phyloP scores from a whole-genome alignment of 2,329 filamentous ascomycete genomes.

The Xylaria sp. region DNA sequence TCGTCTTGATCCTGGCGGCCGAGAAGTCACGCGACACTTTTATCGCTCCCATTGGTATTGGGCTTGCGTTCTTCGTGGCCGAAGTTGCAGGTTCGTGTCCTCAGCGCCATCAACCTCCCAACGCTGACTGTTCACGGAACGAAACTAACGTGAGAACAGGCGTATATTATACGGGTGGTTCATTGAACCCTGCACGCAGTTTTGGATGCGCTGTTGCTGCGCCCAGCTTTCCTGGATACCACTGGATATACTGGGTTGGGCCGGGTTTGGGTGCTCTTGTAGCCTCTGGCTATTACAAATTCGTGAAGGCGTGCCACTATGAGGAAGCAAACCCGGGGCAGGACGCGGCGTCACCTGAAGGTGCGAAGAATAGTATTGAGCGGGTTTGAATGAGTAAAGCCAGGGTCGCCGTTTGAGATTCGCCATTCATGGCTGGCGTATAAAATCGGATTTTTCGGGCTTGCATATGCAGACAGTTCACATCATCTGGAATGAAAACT shows the following conservation, averaged over 20 bases:
- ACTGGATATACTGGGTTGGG: conserved; percentile 45
- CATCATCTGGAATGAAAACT: too few species aligned
- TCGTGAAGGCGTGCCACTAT: conserved; percentile 41
- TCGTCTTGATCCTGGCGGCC: conserved; percentile 59
- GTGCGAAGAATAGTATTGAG: background rate
- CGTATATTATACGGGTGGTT: conserved; percentile 39
- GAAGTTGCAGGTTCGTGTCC: conserved; percentile 33
- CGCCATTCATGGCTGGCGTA: background rate
- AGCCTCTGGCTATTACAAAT: conserved; percentile 38
- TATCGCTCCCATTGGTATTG: conserved; percentile 62
- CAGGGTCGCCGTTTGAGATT: background rate
- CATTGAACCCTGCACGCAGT: conserved; percentile 40
- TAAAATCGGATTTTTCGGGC: background rate
- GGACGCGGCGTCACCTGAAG: conserved; percentile 22
- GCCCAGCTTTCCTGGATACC: conserved; percentile 34
- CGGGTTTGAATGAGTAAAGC: conserved; percentile 1
- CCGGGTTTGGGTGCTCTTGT: conserved; percentile 39
- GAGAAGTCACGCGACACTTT: conserved; percentile 64
- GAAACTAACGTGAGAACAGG: conserved; percentile 22
- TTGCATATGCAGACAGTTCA: background rate
- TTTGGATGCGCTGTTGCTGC: conserved; percentile 40
- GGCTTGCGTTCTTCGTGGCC: conserved; percentile 56
- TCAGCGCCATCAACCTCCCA: background rate
- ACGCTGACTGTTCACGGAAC: background rate
- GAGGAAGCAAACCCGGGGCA: conserved; percentile 38